Base-by-base conservation (phyloP, 2,329 filamentous ascomycete species). In the Venturia nashicola region DNA sequence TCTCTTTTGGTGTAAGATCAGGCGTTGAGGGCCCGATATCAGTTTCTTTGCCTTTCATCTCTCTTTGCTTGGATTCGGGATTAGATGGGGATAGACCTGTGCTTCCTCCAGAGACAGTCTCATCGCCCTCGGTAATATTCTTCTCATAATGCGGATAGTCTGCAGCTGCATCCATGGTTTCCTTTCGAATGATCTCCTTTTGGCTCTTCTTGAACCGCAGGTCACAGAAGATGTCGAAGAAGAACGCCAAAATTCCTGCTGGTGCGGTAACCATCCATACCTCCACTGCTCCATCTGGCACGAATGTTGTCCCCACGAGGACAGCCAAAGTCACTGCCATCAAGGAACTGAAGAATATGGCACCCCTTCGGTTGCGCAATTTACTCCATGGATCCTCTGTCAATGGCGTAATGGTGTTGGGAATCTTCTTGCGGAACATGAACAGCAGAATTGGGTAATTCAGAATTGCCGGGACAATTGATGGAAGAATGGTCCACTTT, bases 381-480 rank as follows among this genome's bases (percentile, higher is more conserved):
- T 57, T 57, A 20, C 51, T 57, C 51, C 51, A 57, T 57, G 51
- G 51, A 36, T 57, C 51, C 5, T 57, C 51, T 34, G 51, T 57
- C 16, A 57, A 11, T 36, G 51, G 51, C 16, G 51, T 57, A 9
- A 57, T 57, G 2, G 51, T 57, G 14, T 57, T 57, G 32, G 51
- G 51, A 8, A 57, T 57, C 51, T 57, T 57, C 32, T 57, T 36
- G 18, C 51, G 51, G 51, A 57, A 57, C 51, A 57, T 57, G 51
- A 57, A 57, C 5, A 57, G 7, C 23, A 57, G 11, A n/a, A 57
- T 57, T 14, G 51, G 51, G 9, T 36, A 57, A 23, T 57, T 57
- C 4, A 57, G 14, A 5, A 57, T 36, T 0, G 51, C 51, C n/a
- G 51, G 51, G 3, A 57, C 32, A 8, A 57, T 57, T 8, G 51